Evolutionary conservation across 2,329 filamentous ascomycete species (phyloP), one percentile per base, ranked within the genome.

Genomic region (Colletotrichum siamense): DNA sequence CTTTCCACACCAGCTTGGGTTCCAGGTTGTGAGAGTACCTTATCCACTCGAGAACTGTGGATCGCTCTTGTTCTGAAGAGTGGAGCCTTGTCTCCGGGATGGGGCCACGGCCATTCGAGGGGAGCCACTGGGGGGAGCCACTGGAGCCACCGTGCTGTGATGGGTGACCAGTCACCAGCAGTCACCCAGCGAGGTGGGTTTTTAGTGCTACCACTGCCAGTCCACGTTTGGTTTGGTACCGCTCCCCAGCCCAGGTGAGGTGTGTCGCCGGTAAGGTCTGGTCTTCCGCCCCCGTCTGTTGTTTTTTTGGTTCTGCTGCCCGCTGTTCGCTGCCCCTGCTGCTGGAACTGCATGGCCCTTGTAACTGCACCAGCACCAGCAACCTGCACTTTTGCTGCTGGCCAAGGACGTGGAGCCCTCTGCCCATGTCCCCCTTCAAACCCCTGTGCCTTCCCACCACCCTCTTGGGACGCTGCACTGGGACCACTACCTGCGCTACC

Each of bases 141-240:
- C 67, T 61, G 52, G 72, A 32, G 68, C 61, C 72, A 66, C 61
- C n/a, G 63, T 69, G 73, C 73, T 76, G 63, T 68, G 39, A 59
- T 69, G 68, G 62, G 71, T 64, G n/a, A 66, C 61, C 62, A 65
- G 49, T 75, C 62, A 55, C 28, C 39, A 73, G 39, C 63, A 68
- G 28, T 76, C 70, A 63, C 69, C 57, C 69, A 68, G 73, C 57
- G 63, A 34, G 73, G 73, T 75, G 73, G 73, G 64, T 73, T 76
- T 69, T 65, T 68, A 69, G 73, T 76, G 73, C 57, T 73, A 73
- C 73, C 73, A 73, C 73, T 73, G 70, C 73, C 69, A 69, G 63
- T 69, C 57, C 70, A 69, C 22, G 69, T 73, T 76, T 76, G 63
- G 63, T 68, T 73, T 68, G 69, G 63, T 44, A 55, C 57, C 59